phyloP scores from a whole-genome alignment of 2,329 filamentous ascomycete species.

The Paecilomyces dactylethromorphus region DNA sequence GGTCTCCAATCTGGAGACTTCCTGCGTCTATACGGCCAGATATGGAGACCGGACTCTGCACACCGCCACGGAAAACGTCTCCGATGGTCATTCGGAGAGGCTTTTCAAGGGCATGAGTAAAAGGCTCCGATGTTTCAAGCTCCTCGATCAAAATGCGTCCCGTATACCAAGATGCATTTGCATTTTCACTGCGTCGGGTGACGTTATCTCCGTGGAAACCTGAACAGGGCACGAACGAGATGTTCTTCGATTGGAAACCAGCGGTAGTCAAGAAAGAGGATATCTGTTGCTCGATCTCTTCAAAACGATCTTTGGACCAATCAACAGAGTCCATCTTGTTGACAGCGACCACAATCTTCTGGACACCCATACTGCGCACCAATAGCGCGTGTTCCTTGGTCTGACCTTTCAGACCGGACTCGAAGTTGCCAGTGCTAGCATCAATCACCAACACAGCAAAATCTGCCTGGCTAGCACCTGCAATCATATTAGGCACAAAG shows the following conservation, averaged over 20 bases:
- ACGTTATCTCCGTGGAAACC: slow-evolving; percentile 88
- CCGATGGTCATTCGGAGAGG: slow-evolving; percentile 80
- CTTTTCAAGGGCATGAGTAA: slow-evolving; percentile 63
- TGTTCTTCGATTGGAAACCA: slow-evolving; percentile 73
- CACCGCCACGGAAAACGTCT: slow-evolving; percentile 75
- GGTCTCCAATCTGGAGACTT: slow-evolving; percentile 76
- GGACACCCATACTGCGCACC: slow-evolving; percentile 83
- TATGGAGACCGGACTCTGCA: slow-evolving; percentile 75
- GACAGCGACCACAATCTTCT: slow-evolving; percentile 79
- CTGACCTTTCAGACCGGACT: slow-evolving; percentile 87
- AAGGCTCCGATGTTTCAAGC: slow-evolving; percentile 74
- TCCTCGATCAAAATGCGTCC: slow-evolving; percentile 75
- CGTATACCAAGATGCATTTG: slow-evolving; percentile 67
- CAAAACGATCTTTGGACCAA: slow-evolving; percentile 78
- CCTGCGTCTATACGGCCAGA: slow-evolving; percentile 82
- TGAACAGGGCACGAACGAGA: slow-evolving; percentile 83
- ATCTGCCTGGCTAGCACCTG: slow-evolving; percentile 89
- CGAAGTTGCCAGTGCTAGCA: slow-evolving; percentile 81
- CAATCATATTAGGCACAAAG: slow-evolving; percentile 99
- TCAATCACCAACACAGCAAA: slow-evolving; percentile 94
- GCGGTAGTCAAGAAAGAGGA: slow-evolving; percentile 74
- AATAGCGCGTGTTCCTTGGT: slow-evolving; percentile 90
- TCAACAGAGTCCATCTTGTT: slow-evolving; percentile 88
- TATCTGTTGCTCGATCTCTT: slow-evolving; percentile 78
- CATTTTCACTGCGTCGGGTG: slow-evolving; percentile 40